Conservation (phyloP, 2,329 filamentous ascomycete genomes). For the Rutstroemia sydowiana region DNA sequence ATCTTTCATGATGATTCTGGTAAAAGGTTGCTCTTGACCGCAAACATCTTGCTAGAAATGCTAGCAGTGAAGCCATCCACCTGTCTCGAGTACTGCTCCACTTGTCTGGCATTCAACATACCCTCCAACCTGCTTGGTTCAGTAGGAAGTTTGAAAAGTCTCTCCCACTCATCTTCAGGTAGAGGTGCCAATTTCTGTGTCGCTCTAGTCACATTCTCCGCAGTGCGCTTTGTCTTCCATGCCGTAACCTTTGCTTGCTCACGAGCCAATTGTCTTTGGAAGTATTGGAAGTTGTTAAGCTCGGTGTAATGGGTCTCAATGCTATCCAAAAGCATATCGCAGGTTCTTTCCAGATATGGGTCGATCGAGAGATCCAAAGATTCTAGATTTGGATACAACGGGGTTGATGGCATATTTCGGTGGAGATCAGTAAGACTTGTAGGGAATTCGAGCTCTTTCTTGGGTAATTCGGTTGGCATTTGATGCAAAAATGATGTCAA, state of each 20-base stretch:
- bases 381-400: slow-evolving; percentile 83
- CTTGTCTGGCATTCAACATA: slow-evolving; percentile 68
- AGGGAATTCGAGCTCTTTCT: slow-evolving; percentile 66
- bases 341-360: slow-evolving; percentile 96
- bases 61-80: slow-evolving; percentile 92
- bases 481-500: slow-evolving; percentile 94
- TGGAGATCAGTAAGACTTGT: slow-evolving; percentile 71
- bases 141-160: slow-evolving; percentile 94
- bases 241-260: slow-evolving; percentile 95
- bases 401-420: slow-evolving; percentile 52
- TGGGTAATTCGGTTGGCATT: slow-evolving; percentile 60
- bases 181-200: slow-evolving; percentile 83
- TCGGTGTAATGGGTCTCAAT: slow-evolving; percentile 98
- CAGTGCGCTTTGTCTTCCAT: slow-evolving; percentile 95
- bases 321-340: slow-evolving; percentile 89
- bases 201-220: slow-evolving; percentile 79
- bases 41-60: slow-evolving; percentile 96
- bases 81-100: slow-evolving; percentile 96
- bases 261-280: slow-evolving; percentile 85
- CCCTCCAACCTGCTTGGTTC: slow-evolving; percentile 67
- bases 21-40: slow-evolving; percentile 66
- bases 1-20: slow-evolving; percentile 33
- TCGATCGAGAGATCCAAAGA: slow-evolving; percentile 84
- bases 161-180: slow-evolving; percentile 97
- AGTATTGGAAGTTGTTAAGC: slow-evolving; percentile 98